Evolutionary conservation across 805 yeast genomes (phyloP).

Genomic region (Metschnikowia chrysomelidarum): DNA sequence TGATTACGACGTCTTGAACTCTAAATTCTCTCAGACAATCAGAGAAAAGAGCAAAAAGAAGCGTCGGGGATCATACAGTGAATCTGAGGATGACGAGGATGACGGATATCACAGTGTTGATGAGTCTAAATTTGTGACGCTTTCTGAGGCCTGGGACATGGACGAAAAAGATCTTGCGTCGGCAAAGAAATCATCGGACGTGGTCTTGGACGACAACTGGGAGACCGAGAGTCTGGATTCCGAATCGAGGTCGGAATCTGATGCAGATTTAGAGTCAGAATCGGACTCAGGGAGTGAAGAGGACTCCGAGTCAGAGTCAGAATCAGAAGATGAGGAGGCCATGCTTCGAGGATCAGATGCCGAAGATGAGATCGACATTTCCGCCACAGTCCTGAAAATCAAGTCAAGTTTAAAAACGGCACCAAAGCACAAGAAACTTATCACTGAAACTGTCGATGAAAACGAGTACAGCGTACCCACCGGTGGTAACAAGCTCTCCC

Average conservation of each 20-base stretch:
- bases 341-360: constrained; percentile 29
- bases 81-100: constrained; percentile 2
- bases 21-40: constrained; percentile 66
- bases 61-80: constrained; percentile 17
- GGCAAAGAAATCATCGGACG: constrained; percentile 7
- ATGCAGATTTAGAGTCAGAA: constrained; percentile 20
- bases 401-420: constrained; percentile 35
- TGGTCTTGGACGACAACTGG: constrained; percentile 19
- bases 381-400: constrained; percentile 43
- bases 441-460: constrained; percentile 58
- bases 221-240: constrained; percentile 20
- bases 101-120: constrained; percentile 72
- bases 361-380: constrained; percentile 46
- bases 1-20: constrained; percentile 57
- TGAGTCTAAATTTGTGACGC: constrained; percentile 68
- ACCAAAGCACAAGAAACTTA: constrained; percentile 44
- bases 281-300: constrained; percentile 21
- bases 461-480: constrained; percentile 70
- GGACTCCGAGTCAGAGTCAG: constrained; percentile 29
- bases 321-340: constrained; percentile 26
- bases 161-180: constrained; percentile 35
- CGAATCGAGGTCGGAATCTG: constrained; percentile 22
- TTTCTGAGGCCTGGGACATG: constrained; percentile 88
- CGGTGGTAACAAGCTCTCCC: constrained; percentile 54
- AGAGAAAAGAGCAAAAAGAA: constrained; percentile 49